Evolutionary conservation across 2,329 filamentous ascomycete species (phyloP).

Genomic region (Sclerotiophoma versabilis): DNA sequence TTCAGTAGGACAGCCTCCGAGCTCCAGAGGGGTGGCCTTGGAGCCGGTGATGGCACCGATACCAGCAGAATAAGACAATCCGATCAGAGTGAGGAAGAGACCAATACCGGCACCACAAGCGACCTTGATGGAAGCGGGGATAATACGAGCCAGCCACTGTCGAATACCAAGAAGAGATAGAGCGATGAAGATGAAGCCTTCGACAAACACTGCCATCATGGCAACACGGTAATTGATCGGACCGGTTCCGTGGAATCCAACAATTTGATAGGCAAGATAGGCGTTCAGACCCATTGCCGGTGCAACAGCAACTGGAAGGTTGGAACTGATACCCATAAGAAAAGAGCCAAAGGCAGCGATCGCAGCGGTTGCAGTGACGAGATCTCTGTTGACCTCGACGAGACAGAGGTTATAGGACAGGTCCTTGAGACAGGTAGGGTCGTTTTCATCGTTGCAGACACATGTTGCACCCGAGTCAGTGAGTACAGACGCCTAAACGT

Average conservation of each 20-base stretch:
- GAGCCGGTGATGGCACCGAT: slow-evolving; percentile 79
- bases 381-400: slow-evolving; percentile 72
- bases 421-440: slow-evolving; percentile 63
- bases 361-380: slow-evolving; percentile 84
- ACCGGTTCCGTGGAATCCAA: slow-evolving; percentile 79
- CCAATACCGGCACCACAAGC: slow-evolving; percentile 91
- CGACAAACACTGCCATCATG: slow-evolving; percentile 85
- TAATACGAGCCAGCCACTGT: slow-evolving; percentile 68
- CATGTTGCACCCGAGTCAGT: slow-evolving; percentile 78
- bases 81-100: slow-evolving; percentile 79
- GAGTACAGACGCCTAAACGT: slow-evolving; percentile 63
- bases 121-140: slow-evolving; percentile 84
- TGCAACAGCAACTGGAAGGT: slow-evolving; percentile 76
- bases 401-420: slow-evolving; percentile 69
- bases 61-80: slow-evolving; percentile 81
- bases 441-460: slow-evolving; percentile 65
- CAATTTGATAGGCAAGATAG: slow-evolving; percentile 85
- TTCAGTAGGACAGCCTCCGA: slow-evolving; percentile 74
- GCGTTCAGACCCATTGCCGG: slow-evolving; percentile 85
- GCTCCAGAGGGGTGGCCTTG: slow-evolving; percentile 70
- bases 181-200: slow-evolving; percentile 83
- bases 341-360: slow-evolving; percentile 81
- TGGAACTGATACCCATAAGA: slow-evolving; percentile 81
- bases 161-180: slow-evolving; percentile 76
- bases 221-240: slow-evolving; percentile 72